Evolutionary conservation across 2,329 filamentous ascomycete species (phyloP).

Genomic region (Clarireedia monteithiana): DNA sequence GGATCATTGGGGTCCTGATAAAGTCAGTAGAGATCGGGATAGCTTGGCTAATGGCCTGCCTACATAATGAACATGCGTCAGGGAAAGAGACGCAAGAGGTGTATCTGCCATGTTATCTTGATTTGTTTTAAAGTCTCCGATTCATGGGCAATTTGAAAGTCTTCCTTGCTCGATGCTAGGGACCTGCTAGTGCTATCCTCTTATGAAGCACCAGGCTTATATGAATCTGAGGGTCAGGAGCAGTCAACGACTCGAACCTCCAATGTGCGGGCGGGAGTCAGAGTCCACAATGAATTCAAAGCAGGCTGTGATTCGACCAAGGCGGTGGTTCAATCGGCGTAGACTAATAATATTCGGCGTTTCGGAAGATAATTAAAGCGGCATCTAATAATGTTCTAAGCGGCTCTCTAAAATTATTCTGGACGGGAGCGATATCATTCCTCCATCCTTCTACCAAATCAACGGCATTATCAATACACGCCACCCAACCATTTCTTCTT

Average conservation of each 20-base stretch:
- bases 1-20: slow-evolving; percentile 74
- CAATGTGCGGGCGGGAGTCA: too few relatives aligned
- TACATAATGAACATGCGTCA: slow-evolving; percentile 96
- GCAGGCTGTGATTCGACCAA: too few relatives aligned
- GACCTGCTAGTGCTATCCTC: too few relatives aligned
- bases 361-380: neutral
- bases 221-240: neutral
- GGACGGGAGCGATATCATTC: neutral
- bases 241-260: too few relatives aligned
- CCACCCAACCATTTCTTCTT: too few relatives aligned
- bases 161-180: too few relatives aligned
- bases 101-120: slow-evolving; percentile 31
- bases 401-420: slow-evolving; percentile 20
- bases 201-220: neutral
- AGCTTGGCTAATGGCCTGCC: slow-evolving; percentile 34
- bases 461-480: too few relatives aligned
- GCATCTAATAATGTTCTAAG: slow-evolving; percentile 6
- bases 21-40: slow-evolving; percentile 9
- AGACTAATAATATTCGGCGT: neutral
- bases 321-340: neutral
- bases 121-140: neutral
- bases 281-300: too few relatives aligned
- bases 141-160: neutral
- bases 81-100: slow-evolving; percentile 77
- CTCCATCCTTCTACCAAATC: neutral